Conservation (phyloP, 768 basidiomycete genomes). For the Russula virescens region DNA sequence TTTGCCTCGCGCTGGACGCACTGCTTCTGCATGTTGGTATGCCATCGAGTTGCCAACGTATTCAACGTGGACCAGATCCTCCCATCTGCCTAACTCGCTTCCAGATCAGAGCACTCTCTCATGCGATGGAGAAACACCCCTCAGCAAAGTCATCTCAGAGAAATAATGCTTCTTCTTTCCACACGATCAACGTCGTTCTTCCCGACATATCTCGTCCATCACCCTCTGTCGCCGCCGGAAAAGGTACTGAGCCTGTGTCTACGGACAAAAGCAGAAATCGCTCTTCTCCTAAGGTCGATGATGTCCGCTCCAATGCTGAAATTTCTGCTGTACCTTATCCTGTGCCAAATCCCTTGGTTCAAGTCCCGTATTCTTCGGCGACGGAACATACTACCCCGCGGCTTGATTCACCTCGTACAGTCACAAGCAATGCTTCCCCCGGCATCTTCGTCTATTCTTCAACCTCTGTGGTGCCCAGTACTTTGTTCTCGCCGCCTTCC, state of each 20-base stretch:
- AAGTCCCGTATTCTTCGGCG: neutral
- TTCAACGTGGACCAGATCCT: conserved; percentile 2
- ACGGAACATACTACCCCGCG: conserved; percentile 28
- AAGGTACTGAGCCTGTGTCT: neutral
- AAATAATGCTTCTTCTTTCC: conserved; percentile 5
- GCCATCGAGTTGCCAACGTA: conserved; percentile 11
- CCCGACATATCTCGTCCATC: conserved; percentile 10
- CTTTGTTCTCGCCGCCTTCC: neutral
- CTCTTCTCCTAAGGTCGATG: conserved; percentile 13
- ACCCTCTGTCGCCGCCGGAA: neutral
- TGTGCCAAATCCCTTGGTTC: conserved; percentile 38
- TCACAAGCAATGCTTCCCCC: conserved; percentile 11
- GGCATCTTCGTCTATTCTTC: neutral
- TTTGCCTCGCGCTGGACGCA: conserved; percentile 18
- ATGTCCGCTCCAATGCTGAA: conserved; percentile 27
- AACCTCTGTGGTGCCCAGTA: neutral
- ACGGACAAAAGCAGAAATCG: conserved; percentile 4
- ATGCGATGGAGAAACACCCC: neutral
- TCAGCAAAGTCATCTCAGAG: conserved; percentile 2
- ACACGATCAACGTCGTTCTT: conserved; percentile 18
- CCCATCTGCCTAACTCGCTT: neutral
- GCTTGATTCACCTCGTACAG: conserved; percentile 19
- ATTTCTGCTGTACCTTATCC: conserved; percentile 45
- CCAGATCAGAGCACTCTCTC: neutral
- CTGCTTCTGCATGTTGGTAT: conserved; percentile 14